A percentile compares a stretch with the other conserved stretches of the same genome.
Conservation (phyloP, 2,329 filamentous ascomycete genomes). For the Nothophoma quercina region DNA sequence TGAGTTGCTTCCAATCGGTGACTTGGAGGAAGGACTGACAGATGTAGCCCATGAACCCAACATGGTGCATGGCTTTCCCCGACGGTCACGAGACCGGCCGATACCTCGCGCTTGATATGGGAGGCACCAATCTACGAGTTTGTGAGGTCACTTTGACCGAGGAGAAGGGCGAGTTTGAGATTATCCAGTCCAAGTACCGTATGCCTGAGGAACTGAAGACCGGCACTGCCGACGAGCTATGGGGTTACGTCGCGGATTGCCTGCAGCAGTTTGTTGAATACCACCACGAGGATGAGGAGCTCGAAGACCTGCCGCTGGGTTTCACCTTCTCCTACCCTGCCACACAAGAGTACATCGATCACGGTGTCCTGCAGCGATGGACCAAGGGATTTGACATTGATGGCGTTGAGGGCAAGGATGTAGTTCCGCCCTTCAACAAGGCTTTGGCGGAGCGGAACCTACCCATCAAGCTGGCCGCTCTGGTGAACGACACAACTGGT, state of each 20-base stretch:
- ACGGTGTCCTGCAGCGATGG: slow-evolving; percentile 92
- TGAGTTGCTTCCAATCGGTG: slow-evolving; percentile 57
- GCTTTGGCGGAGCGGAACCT: slow-evolving; percentile 79
- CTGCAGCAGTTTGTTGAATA: slow-evolving; percentile 90
- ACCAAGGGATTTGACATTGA: slow-evolving; percentile 97
- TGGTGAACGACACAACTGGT: slow-evolving; percentile 98
- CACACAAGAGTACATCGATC: slow-evolving; percentile 91
- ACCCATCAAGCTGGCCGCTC: slow-evolving; percentile 88
- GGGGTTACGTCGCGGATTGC: slow-evolving; percentile 95
- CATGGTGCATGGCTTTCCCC: slow-evolving; percentile 93
- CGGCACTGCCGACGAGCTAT: slow-evolving; percentile 83
- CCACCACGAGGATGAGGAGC: slow-evolving; percentile 73
- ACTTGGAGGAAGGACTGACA: slow-evolving; percentile 82
- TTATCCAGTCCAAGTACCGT: slow-evolving; percentile 94
- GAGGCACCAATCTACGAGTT: slow-evolving; percentile 92
- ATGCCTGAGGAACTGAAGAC: slow-evolving; percentile 95
- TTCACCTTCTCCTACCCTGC: slow-evolving; percentile 98
- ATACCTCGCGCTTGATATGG: slow-evolving; percentile 92
- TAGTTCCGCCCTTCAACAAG: slow-evolving; percentile 86
- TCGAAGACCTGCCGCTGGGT: slow-evolving; percentile 77
- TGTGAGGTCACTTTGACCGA: slow-evolving; percentile 92
- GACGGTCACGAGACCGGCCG: slow-evolving; percentile 87
- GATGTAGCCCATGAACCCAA: slow-evolving; percentile 91
- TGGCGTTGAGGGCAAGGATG: slow-evolving; percentile 88
- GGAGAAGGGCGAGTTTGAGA: slow-evolving; percentile 90